These are phyloP conservation scores for Yamadazyma kitorensis DNA, from an alignment of 805 yeast species.

Conservation along the genomic window DNA sequence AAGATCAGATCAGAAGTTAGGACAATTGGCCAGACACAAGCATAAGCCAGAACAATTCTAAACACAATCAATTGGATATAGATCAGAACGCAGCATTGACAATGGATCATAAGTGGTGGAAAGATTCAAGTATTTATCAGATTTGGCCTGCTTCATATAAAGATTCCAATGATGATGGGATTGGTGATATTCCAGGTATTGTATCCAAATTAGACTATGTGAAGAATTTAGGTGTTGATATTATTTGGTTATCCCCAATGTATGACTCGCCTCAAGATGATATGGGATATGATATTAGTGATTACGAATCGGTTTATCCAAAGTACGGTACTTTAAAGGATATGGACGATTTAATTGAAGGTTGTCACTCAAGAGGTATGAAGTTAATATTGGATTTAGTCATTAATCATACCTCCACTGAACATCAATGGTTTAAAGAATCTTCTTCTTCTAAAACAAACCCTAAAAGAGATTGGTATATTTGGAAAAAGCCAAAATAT, in stretches of 20 bases:
- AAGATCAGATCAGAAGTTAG: too few species aligned
- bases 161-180: conserved; percentile 58
- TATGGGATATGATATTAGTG: conserved; percentile 61
- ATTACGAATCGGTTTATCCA: conserved; percentile 51
- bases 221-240: conserved; percentile 49
- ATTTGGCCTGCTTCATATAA: conserved; percentile 61
- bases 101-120: conserved; percentile 45
- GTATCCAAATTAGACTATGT: conserved; percentile 51
- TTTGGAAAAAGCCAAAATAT: conserved; percentile 51
- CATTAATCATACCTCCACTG: conserved; percentile 55
- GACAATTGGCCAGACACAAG: too few species aligned
- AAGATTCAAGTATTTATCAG: conserved; percentile 54
- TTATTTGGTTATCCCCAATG: conserved; percentile 58
- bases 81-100: too few species aligned
- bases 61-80: too few species aligned
- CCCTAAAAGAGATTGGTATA: conserved; percentile 61
- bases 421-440: conserved; percentile 59
- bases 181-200: conserved; percentile 57
- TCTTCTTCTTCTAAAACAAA: conserved; percentile 48
- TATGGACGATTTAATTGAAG: conserved; percentile 46
- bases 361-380: conserved; percentile 48
- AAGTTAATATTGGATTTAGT: conserved; percentile 54
- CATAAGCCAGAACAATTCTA: too few species aligned
- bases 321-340: conserved; percentile 55
- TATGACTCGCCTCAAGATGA: conserved; percentile 59